Evolutionary conservation across 2,329 filamentous ascomycete species (phyloP), one percentile per base, ranked within the genome.

Genomic region (Verticillium nonalfalfae): DNA sequence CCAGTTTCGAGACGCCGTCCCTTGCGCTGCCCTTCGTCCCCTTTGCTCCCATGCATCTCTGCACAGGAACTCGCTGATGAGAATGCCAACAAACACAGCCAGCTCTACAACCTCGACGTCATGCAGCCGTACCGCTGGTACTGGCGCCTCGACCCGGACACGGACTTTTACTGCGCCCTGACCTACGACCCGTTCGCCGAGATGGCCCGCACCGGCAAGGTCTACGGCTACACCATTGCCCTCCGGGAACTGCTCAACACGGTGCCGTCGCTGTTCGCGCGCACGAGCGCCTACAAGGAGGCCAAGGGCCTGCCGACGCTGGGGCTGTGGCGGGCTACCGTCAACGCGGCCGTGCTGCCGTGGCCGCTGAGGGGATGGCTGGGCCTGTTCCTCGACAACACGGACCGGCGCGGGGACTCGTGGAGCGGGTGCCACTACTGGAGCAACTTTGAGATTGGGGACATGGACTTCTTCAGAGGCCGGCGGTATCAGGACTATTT

Each of bases 361-460:
- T 78, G 72, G 63, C 77, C 77, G 5, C 68, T 79, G 54, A 73
- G 77, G 7, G 67, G 69, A n/a, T 65, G 74, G 50, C 66, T 78
- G 62, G 68, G 70, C 57, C 2, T 26, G 26, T 73, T 70, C 68
- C 62, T 76, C 26, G 26, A 60, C n/a, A 72, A 78, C 65, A 73
- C 73, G 52, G 75, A 78, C 60, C 64, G 67, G 3, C 67, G 71
- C 52, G 78, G 77, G 38, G 77, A 80, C 62, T 65, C 64, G 38
- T 80, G 77, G 77, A 79, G 73, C 61, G 58, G 76, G 62, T 80
- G 78, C 66, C 78, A 80, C 62, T 80, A 78, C 66, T 80, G 78
- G 78, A 78, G 75, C 63, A 80, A 80, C 62, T 80, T 80, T 57
- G 78, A 80, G 67, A 79, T 80, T 60, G 78, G 77, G 36, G 73